A percentile compares a stretch with the other conserved stretches of the same genome.
phyloP scores from a whole-genome alignment of 768 basidiomycete species.

The Tremella mesenterica region DNA sequence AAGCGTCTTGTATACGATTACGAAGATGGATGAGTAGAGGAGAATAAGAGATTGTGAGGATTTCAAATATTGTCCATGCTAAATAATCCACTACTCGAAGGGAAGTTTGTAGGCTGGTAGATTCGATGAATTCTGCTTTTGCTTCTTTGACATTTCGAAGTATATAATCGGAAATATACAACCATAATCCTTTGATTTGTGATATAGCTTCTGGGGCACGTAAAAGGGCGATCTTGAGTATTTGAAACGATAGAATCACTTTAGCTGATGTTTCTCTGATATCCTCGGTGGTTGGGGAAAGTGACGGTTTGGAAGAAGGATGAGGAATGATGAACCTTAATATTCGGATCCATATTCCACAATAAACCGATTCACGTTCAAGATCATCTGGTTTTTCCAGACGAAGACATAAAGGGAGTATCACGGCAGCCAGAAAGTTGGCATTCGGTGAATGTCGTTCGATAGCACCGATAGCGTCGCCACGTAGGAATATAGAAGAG shows the following conservation, averaged over 20 bases:
- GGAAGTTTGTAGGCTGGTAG: neutral
- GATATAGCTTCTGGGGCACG: constrained; percentile 23
- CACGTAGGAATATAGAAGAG: constrained; percentile 18
- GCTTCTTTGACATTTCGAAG: constrained; percentile 9
- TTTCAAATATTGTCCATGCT: constrained; percentile 29
- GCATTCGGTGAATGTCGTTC: constrained; percentile 10
- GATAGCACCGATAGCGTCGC: constrained; percentile 15
- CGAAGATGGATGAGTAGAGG: constrained; percentile 25
- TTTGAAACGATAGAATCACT: constrained; percentile 17
- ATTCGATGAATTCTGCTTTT: constrained; percentile 12
- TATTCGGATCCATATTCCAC: constrained; percentile 16
- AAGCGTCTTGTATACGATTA: constrained; percentile 10
- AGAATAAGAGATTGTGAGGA: constrained; percentile 15
- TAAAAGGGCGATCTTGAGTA: constrained; percentile 30
- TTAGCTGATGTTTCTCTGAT: constrained; percentile 1
- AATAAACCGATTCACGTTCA: constrained; percentile 12
- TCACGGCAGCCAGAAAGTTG: constrained; percentile 12
- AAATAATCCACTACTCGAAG: constrained; percentile 27
- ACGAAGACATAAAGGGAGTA: constrained; percentile 12
- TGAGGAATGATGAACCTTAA: constrained; percentile 11
- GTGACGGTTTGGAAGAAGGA: neutral
- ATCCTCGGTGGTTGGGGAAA: neutral
- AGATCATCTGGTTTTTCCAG: constrained; percentile 10
- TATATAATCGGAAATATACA: constrained; percentile 14
- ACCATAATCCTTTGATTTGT: constrained; percentile 21